Evolutionary conservation across 352 stramenopile genomes (phyloP).

Genomic region (Globisporangium abappressorium): DNA sequence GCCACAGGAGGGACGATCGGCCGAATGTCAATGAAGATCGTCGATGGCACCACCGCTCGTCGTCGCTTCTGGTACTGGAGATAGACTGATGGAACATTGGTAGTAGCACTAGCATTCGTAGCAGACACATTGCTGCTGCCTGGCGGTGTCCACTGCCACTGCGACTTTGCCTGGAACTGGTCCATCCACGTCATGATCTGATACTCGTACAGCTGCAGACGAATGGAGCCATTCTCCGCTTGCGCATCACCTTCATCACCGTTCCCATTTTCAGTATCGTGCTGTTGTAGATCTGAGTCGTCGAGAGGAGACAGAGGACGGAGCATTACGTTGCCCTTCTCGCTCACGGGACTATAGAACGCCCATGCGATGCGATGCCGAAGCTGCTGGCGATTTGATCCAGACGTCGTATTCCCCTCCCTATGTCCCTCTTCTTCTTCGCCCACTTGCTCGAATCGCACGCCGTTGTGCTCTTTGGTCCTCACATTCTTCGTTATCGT

Average conservation of each 20-base stretch:
- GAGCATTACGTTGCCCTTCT: slow-evolving; percentile 41
- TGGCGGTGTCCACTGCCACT: slow-evolving; percentile 42
- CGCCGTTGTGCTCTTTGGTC: slow-evolving; percentile 13
- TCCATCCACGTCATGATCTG: slow-evolving; percentile 62
- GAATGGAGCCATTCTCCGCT: slow-evolving; percentile 10
- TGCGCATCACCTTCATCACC: neutral
- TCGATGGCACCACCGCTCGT: slow-evolving; percentile 12
- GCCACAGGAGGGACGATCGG: slow-evolving; percentile 15
- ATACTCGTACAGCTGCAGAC: slow-evolving; percentile 58
- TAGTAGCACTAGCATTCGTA: neutral
- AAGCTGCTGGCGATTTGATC: neutral
- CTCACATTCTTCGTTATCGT: slow-evolving; percentile 18
- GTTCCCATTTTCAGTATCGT: neutral
- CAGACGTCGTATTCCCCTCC: neutral
- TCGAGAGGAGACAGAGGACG: slow-evolving; percentile 11
- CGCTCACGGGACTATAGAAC: slow-evolving; percentile 60
- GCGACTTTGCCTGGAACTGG: slow-evolving; percentile 45
- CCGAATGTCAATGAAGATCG: slow-evolving; percentile 9
- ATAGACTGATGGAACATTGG: slow-evolving; percentile 39
- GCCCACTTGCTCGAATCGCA: slow-evolving; percentile 22
- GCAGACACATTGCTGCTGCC: slow-evolving; percentile 15
- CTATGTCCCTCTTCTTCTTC: neutral
- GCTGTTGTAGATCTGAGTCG: slow-evolving; percentile 1
- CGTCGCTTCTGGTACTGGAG: slow-evolving; percentile 61
- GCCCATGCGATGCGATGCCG: slow-evolving; percentile 46